These are phyloP conservation scores for Withania somnifera DNA, from an alignment of 305 asterid species.

Conservation along the genomic window DNA sequence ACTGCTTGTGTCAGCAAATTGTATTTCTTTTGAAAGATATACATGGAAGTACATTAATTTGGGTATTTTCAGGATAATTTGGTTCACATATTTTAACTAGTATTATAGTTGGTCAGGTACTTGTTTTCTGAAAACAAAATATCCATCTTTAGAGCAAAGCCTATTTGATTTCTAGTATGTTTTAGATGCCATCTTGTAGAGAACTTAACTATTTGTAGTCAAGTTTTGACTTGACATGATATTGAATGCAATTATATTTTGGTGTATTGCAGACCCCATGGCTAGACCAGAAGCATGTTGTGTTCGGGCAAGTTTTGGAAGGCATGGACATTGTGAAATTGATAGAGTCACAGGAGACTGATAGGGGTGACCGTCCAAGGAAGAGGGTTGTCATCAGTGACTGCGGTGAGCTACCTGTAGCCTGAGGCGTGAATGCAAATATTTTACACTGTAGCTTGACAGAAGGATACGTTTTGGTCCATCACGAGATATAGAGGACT, in stretches of 20 bases:
- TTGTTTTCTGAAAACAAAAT: background rate
- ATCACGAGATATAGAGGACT: background rate
- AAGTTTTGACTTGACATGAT: background rate
- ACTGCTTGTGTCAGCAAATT: background rate
- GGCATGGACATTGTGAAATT: slow-evolving; percentile 74
- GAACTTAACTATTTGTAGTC: background rate
- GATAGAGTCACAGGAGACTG: slow-evolving; percentile 76
- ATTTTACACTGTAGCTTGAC: background rate
- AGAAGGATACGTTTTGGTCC: background rate
- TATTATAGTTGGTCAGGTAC: too few species aligned
- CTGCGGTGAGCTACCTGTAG: slow-evolving; percentile 80
- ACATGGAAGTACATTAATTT: too few species aligned
- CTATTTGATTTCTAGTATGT: background rate
- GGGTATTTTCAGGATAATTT: too few species aligned
- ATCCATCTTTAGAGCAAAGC: background rate
- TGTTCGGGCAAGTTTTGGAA: slow-evolving; percentile 94
- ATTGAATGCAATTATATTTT: slow-evolving; percentile 4
- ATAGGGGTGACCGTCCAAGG: slow-evolving; percentile 85
- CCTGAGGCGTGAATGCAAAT: slow-evolving; percentile 17
- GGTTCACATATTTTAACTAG: too few species aligned
- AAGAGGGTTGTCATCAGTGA: slow-evolving; percentile 77
- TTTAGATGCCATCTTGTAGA: background rate
- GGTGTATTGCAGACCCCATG: slow-evolving; percentile 67
- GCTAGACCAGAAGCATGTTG: slow-evolving; percentile 86
- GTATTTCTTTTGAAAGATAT: too few species aligned